These are phyloP conservation scores for Rutstroemia sydowiana DNA, from an alignment of 2,329 filamentous ascomycete genomes.

Conservation along the genomic window DNA sequence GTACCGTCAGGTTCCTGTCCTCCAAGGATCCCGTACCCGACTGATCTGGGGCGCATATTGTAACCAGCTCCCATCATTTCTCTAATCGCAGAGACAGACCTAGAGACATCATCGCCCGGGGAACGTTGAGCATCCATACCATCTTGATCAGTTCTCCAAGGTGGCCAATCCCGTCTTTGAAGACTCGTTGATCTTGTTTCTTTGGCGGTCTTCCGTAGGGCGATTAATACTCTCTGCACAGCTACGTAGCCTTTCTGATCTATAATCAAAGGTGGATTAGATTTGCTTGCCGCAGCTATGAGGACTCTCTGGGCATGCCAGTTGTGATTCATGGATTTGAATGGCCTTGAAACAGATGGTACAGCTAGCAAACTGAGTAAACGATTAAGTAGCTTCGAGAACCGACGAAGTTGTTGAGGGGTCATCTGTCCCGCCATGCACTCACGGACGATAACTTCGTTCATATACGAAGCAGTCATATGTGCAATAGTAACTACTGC, in stretches of 20 bases:
- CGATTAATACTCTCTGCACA: slow-evolving; percentile 46
- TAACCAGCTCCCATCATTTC: slow-evolving; percentile 53
- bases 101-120: slow-evolving; percentile 45
- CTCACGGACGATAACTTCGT: slow-evolving; percentile 4
- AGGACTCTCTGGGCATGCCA: slow-evolving; percentile 53
- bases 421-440: slow-evolving; percentile 7
- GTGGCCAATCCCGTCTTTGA: slow-evolving; percentile 50
- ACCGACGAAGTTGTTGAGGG: slow-evolving; percentile 8
- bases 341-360: slow-evolving; percentile 30
- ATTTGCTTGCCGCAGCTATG: slow-evolving; percentile 42
- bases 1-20: slow-evolving; percentile 43
- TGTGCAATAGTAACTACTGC: slow-evolving; percentile 22
- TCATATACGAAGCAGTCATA: slow-evolving; percentile 20
- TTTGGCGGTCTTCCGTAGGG: slow-evolving; percentile 42
- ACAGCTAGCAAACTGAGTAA: slow-evolving; percentile 33
- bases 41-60: slow-evolving; percentile 37
- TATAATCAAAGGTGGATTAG: slow-evolving; percentile 44
- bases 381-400: slow-evolving; percentile 35
- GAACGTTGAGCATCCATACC: slow-evolving; percentile 50
- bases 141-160: slow-evolving; percentile 49
- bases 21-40: slow-evolving; percentile 44
- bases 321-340: slow-evolving; percentile 38
- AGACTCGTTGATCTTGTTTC: slow-evolving; percentile 44
- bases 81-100: slow-evolving; percentile 44
- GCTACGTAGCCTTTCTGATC: slow-evolving; percentile 45